These are phyloP conservation scores for Xylariomycetidae sp. DNA, from an alignment of 2,329 filamentous ascomycete species.

Conservation along the genomic window DNA sequence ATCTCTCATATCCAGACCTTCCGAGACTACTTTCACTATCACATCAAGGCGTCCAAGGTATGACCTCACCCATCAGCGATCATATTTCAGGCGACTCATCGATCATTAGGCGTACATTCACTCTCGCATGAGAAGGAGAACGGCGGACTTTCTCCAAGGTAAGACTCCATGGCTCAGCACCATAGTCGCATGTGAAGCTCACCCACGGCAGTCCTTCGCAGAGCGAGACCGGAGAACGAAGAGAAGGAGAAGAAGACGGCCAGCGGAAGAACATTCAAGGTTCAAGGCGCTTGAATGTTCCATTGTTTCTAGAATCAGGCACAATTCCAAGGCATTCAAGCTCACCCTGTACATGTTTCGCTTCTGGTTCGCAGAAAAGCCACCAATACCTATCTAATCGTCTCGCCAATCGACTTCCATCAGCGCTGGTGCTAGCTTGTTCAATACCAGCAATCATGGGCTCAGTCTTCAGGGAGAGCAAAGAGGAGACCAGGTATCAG, in stretches of 20 bases:
- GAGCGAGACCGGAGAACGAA: constrained; percentile 90
- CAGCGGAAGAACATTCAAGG: constrained; percentile 85
- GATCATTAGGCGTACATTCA: constrained; percentile 94
- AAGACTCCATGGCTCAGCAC: constrained; percentile 29
- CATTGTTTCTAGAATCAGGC: no score
- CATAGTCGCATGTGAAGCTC: constrained; percentile 11
- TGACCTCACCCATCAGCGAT: no score
- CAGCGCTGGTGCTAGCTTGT: no score
- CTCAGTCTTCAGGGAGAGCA: no score
- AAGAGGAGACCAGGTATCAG: no score
- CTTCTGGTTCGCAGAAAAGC: no score
- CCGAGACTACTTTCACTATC: constrained; percentile 99
- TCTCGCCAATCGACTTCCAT: no score
- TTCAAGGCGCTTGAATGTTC: constrained; percentile 20
- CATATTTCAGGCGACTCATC: no score
- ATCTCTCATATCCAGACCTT: constrained; percentile 99
- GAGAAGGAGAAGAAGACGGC: constrained; percentile 98
- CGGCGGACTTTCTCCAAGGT: constrained; percentile 97
- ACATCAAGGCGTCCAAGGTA: constrained; percentile 97
- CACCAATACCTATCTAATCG: no score
- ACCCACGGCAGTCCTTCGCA: constrained; percentile 67
- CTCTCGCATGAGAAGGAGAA: constrained; percentile 94
- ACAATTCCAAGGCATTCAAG: no score
- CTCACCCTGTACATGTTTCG: no score
- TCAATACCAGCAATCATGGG: no score